A percentile compares a stretch with the other conserved stretches of the same genome.
Evolutionary conservation across 2,329 filamentous ascomycete genomes (phyloP).

Genomic region (Sarocladium strictum): DNA sequence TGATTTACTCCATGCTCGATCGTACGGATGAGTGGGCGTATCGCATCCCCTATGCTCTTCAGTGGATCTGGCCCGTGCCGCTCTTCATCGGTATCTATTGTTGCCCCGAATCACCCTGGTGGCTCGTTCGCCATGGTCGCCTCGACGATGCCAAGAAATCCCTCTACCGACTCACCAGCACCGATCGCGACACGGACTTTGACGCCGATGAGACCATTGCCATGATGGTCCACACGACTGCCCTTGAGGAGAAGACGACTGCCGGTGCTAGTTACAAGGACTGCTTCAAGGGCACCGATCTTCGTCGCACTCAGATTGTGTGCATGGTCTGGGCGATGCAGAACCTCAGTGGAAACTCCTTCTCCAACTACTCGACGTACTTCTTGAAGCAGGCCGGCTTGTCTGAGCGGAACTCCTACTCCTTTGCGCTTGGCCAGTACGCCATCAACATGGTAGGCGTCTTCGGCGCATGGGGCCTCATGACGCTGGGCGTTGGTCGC

Average conservation of each 20-base stretch:
- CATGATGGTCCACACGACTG: slow-evolving; percentile 90
- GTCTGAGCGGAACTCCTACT: slow-evolving; percentile 44
- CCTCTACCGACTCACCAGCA: slow-evolving; percentile 59
- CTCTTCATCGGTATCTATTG: slow-evolving; percentile 60
- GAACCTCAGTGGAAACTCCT: slow-evolving; percentile 57
- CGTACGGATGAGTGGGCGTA: slow-evolving; percentile 64
- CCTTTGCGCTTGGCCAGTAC: slow-evolving; percentile 59
- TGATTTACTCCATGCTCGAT: slow-evolving; percentile 61
- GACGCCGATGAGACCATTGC: slow-evolving; percentile 78
- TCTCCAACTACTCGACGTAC: slow-evolving; percentile 61
- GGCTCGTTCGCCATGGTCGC: slow-evolving; percentile 63
- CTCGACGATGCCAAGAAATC: slow-evolving; percentile 61
- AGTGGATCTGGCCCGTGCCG: slow-evolving; percentile 74
- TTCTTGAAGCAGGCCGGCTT: slow-evolving; percentile 57
- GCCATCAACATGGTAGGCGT: slow-evolving; percentile 74
- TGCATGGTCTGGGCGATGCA: slow-evolving; percentile 61
- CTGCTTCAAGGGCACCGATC: slow-evolving; percentile 75
- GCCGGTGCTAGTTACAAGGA: slow-evolving; percentile 69
- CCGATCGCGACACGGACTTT: slow-evolving; percentile 61
- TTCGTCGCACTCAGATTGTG: slow-evolving; percentile 68
- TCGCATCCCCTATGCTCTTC: slow-evolving; percentile 64
- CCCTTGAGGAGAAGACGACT: slow-evolving; percentile 71
- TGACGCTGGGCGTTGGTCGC: slow-evolving; percentile 69
- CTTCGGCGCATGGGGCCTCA: slow-evolving; percentile 75
- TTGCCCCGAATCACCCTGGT: slow-evolving; percentile 68